Base-by-base conservation (phyloP, 805 yeast species). In the Metschnikowia henanensis region DNA sequence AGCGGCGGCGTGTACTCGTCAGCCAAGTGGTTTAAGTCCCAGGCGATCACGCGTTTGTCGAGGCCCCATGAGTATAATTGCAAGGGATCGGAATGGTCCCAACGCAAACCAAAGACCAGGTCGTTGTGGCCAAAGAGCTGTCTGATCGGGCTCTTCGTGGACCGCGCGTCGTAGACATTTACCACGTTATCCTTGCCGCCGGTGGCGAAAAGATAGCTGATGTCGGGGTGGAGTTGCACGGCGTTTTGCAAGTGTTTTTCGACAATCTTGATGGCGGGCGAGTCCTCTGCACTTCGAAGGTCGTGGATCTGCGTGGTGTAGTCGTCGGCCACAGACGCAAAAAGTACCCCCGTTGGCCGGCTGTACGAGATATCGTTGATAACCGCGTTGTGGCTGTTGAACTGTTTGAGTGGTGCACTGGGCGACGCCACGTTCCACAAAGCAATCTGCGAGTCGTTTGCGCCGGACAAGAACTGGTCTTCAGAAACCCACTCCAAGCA, bases 161-260 rank as follows among this genome's bases (percentile, higher is more conserved):
- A 80, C 58, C 95, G 75, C 41, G 86, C 64, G 59, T 90, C 96
- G 81, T 88, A 88, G 20, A 84, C 66, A 39, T 77, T 78, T 17
- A 88, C 77, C n/a, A 81, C 67, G 54, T 82, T 81, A 59, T 89
- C 96, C 21, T 84, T 80, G 10, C 89, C 84, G 18, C 86, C 96
- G 1, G 94, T 85, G 12, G 84, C 91, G 37, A 86, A 71, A 45
- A 87, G 60, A 30, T 77, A 64, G 30, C 72, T 61, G 15, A 79
- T 40, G 5, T 65, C 61, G 0, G 87, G 84, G 56, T 84, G 84
- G 65, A 85, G 85, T 33, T 76, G 78, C 35, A 85, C 76, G 1
- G 86, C 75, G 57, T 84, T 86, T 51, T 87, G 81, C n/a, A 81
- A 79, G 36, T 76, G 84, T 3, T 65, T 66, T 37, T 73, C 70